Base-by-base conservation (phyloP, 371 early-diverging fungal genomes). In the Syncephalastrum racemosum region DNA sequence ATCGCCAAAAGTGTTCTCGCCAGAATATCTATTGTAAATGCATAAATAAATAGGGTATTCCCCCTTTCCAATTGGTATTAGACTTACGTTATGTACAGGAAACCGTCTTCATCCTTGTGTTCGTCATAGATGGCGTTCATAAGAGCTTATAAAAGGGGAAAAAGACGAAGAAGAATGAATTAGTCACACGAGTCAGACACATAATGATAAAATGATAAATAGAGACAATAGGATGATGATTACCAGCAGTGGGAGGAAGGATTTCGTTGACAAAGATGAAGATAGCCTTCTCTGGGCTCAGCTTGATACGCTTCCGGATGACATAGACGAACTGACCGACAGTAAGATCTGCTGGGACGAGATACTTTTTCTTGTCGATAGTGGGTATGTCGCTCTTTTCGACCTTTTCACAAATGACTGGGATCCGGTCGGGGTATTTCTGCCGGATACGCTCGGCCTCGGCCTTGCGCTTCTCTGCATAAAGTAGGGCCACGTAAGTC, bases 321-420 rank as follows among this genome's bases (percentile, higher is more conserved):
- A 98, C 96, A 69, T 94, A 96, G 50, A 97, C 94, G 67, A 98
- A 98, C 66, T 97, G 97, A 16, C 95, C 97, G n/a, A 97, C 94
- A 1, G 96, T 97, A 54, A 98, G 73, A 71, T 98, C 97, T 50
- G 92, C 83, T n/a, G 97, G 97, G 10, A 97, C 96, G 53, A 98
- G 82, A 58, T 96, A 98, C 75, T 97, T 98, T 72, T 97, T 97
- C 88, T 97, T 97, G 81, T 98, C 97, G 66, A 98, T 96, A 8
- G 82, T 87, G 19, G 92, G 90, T 70, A 97, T 94, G 71, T 95
- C 96, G 60, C 90, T 89, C 77, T 94, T 95, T 61, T 96, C 97
- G 16, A 92, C 95, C 77, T 95, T 95, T 70, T 98, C 97, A 78
- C 97, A 96, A 60, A 92, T 91, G 44, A 90, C 91, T 24, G 98